Percentiles rank a stretch among this genome's conserved stretches.
phyloP scores from a whole-genome alignment of 345 rosid species.

The Cardamine chenopodiifolia region DNA sequence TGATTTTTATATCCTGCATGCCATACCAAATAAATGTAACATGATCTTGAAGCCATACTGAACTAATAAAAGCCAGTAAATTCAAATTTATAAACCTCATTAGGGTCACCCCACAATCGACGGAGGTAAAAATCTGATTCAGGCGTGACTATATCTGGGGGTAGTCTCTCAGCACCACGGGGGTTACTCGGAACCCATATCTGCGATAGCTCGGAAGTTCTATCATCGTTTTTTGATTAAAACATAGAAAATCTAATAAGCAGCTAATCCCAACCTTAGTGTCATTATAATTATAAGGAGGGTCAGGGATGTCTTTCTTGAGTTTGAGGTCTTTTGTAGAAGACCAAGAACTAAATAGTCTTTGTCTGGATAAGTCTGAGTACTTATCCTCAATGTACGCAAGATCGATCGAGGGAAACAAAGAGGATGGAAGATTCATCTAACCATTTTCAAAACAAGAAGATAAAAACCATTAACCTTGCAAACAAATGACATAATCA shows the following conservation, averaged over 20 bases:
- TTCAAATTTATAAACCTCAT: conserved; percentile 55
- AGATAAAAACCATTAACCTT: conserved; percentile 5
- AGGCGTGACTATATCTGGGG: conserved; percentile 72
- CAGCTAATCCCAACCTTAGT: conserved; percentile 54
- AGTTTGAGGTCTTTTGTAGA: conserved; percentile 52
- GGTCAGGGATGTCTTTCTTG: conserved; percentile 35
- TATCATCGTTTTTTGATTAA: neutral
- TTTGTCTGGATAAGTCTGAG: conserved; percentile 73
- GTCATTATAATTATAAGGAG: conserved; percentile 41
- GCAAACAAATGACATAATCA: conserved; percentile 9
- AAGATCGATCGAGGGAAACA: conserved; percentile 83
- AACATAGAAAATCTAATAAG: neutral
- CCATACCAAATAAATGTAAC: conserved; percentile 15
- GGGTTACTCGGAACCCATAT: conserved; percentile 96
- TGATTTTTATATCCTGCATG: conserved; percentile 70
- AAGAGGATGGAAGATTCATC: conserved; percentile 83
- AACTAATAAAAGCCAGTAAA: neutral
- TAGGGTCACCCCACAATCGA: conserved; percentile 81
- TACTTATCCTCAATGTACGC: conserved; percentile 79
- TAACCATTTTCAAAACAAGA: conserved; percentile 44
- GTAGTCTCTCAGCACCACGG: conserved; percentile 88
- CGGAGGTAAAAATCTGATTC: conserved; percentile 82
- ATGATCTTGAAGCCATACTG: conserved; percentile 3
- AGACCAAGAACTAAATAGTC: conserved; percentile 69
- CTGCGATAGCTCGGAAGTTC: conserved; percentile 42